These are phyloP conservation scores for Dendrocalamus latiflorus DNA, from an alignment of 202 grass and related monocot species.

Conservation along the genomic window DNA sequence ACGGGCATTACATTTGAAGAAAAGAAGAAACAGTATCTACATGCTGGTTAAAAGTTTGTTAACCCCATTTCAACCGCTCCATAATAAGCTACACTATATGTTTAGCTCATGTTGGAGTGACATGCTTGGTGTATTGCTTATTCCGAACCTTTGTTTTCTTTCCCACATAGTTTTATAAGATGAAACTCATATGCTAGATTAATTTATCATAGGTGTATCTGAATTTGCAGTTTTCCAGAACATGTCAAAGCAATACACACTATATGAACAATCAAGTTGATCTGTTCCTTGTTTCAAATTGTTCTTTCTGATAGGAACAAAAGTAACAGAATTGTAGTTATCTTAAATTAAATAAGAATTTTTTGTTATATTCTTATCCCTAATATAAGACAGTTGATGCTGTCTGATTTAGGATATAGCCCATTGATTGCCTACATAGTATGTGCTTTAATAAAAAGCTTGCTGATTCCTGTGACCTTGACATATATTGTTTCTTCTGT, in stretches of 20 bases:
- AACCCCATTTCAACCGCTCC: neutral
- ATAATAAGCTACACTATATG: neutral
- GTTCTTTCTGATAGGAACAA: neutral
- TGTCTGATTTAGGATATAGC: neutral
- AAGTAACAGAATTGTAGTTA: neutral
- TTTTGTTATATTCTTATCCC: neutral
- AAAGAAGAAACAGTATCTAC: neutral
- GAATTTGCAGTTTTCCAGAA: neutral
- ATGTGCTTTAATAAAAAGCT: neutral
- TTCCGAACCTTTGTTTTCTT: neutral
- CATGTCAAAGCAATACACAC: neutral
- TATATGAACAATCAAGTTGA: neutral
- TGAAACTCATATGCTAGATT: neutral
- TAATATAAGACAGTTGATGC: neutral
- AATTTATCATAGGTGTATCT: neutral
- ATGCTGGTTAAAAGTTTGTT: neutral
- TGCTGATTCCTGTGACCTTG: neutral
- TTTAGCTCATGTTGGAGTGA: neutral
- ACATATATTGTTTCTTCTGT: neutral
- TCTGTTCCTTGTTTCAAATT: neutral
- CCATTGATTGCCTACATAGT: neutral
- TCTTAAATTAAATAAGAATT: neutral
- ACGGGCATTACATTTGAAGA: neutral
- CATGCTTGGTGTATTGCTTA: neutral
- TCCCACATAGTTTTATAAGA: neutral